A percentile compares a stretch with the other conserved stretches of the same genome.
Conservation (phyloP, 768 basidiomycete genomes). For the Suillus sp. region DNA sequence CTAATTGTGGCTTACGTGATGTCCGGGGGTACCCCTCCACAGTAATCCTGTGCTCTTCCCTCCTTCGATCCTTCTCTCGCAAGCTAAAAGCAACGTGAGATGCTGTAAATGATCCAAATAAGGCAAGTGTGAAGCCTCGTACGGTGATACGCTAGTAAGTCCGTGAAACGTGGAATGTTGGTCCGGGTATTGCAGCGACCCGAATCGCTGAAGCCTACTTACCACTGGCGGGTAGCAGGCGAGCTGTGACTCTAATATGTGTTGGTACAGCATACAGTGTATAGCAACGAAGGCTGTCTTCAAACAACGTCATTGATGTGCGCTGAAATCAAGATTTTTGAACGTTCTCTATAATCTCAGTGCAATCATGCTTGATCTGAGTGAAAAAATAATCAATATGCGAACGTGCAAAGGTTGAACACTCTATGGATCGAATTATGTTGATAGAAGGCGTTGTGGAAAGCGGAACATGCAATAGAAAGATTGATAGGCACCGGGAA, state of each 20-base stretch:
- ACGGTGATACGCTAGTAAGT: conserved; percentile 1
- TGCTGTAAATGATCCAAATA: not conserved
- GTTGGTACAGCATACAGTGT: not conserved
- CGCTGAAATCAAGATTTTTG: not conserved
- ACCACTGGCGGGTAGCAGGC: no score
- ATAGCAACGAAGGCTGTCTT: not conserved
- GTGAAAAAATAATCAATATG: not conserved
- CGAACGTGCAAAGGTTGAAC: not conserved
- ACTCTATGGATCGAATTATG: not conserved
- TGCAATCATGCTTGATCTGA: not conserved
- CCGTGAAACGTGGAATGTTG: not conserved
- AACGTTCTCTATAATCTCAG: not conserved
- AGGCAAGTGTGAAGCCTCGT: not conserved
- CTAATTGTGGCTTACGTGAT: conserved; percentile 18
- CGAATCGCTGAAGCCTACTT: not conserved
- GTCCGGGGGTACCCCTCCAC: conserved; percentile 19
- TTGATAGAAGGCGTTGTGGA: not conserved
- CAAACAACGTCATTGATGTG: not conserved
- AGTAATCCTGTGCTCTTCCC: conserved; percentile 29
- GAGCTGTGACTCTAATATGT: not conserved
- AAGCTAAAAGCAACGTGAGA: not conserved
- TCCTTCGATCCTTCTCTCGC: not conserved
- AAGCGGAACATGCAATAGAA: not conserved
- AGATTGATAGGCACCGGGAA: conserved; percentile 8
- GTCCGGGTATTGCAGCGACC: conserved; percentile 6